Percentiles rank a stretch among this genome's conserved stretches.
phyloP scores from a whole-genome alignment of 2,329 filamentous ascomycete species.

The Diaporthe longicolla region DNA sequence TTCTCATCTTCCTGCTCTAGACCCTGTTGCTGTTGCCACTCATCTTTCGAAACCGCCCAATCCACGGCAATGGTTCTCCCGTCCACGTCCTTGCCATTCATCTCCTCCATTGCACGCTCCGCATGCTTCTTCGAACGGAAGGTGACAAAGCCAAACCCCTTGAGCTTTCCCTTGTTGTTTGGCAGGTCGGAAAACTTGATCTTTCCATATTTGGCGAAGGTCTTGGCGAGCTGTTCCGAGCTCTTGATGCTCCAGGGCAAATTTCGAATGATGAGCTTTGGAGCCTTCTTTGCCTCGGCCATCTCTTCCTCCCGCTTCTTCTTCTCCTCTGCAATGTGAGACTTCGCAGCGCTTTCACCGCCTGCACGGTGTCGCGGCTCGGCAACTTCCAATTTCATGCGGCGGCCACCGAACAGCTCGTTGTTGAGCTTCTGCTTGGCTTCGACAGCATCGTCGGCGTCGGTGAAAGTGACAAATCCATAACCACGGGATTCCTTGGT shows the following conservation, averaged over 20 bases:
- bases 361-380: constrained; percentile 82
- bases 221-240: constrained; percentile 80
- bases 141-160: constrained; percentile 94
- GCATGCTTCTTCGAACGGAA: constrained; percentile 91
- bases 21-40: constrained; percentile 79
- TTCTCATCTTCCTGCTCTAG: constrained; percentile 55
- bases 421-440: constrained; percentile 88
- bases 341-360: constrained; percentile 51
- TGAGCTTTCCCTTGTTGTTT: constrained; percentile 80
- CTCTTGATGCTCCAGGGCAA: constrained; percentile 96
- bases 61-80: constrained; percentile 92
- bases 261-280: constrained; percentile 91
- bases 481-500: constrained; percentile 93
- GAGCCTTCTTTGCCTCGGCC: constrained; percentile 71
- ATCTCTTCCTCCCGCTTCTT: constrained; percentile 72
- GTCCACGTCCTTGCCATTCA: constrained; percentile 93
- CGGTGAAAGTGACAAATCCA: constrained; percentile 97
- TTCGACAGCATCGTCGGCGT: constrained; percentile 88
- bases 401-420: constrained; percentile 81
- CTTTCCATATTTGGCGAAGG: constrained; percentile 92
- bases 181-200: constrained; percentile 90
- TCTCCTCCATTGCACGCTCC: constrained; percentile 84
- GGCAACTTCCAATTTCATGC: constrained; percentile 88
- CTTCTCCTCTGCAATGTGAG: constrained; percentile 59
- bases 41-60: constrained; percentile 93